Evolutionary conservation across 805 yeast genomes (phyloP), one percentile per base, ranked within the genome.

Genomic region (Kazachstania africana): DNA sequence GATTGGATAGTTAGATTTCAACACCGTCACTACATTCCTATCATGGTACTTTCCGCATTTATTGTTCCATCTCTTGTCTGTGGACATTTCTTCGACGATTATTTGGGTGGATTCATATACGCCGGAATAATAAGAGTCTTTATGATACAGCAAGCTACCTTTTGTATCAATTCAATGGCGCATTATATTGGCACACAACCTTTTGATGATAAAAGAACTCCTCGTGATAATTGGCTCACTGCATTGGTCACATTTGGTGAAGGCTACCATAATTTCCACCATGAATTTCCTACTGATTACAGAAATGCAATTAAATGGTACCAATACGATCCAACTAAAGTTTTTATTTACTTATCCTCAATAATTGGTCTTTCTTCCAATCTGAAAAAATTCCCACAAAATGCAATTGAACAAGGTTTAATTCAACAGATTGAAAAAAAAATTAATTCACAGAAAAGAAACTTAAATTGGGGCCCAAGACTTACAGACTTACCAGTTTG

Each of bases 201-300:
- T 28, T 81, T 80, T 42, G 93, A 80, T 55, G 88, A 81, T 55
- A 72, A 80, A 61, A 75, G 87, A 70, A 78, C 88, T 21, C 91
- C 91, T 44, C 70, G 91, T 60, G 88, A 81, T 59, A 85, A 79
- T 57, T 70, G 74, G 52, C 48, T 81, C 39, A 79, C 91, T 31
- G 91, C 91, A 4, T 61, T 80, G 37, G 84, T 79, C 36, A 81
- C 93, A 0, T 79, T 80, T 49, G 93, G 93, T 58, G 93, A 81
- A 61, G 93, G 93, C 40, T 79, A 80, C 66, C 91, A 81, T 52
- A 81, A 81, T 61, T 81, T 80, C 74, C 93, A 81, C 58, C 93
- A 81, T 56, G 93, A 80, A 64, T 81, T 80, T 69, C 91, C 93
- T 47, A 70, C 82, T 13, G 93, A 81, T 61, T 81, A 80, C 69